Evolutionary conservation across 805 yeast genomes (phyloP).

Genomic region (Candida easanensis): DNA sequence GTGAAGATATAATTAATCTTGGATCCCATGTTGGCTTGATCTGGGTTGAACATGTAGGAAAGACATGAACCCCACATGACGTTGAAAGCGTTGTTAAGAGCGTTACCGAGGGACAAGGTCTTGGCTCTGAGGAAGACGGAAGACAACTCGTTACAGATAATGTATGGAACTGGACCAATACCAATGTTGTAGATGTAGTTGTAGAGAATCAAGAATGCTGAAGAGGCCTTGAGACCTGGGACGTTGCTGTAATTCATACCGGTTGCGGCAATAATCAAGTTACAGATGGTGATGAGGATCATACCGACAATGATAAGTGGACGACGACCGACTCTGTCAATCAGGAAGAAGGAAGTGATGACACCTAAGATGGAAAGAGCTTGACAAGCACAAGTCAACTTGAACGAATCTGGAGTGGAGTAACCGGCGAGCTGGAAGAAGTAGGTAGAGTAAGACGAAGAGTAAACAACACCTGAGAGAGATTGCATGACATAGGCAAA

Average conservation of each 20-base stretch:
- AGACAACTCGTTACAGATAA: constrained; percentile 35
- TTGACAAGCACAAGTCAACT: constrained; percentile 32
- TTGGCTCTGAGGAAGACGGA: constrained; percentile 37
- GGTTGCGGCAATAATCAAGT: constrained; percentile 25
- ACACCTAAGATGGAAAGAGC: constrained; percentile 30
- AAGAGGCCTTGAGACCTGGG: constrained; percentile 20
- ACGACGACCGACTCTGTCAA: constrained; percentile 31
- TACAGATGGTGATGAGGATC: constrained; percentile 22
- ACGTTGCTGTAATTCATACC: constrained; percentile 15
- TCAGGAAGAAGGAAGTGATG: constrained; percentile 29
- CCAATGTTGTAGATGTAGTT: constrained; percentile 33
- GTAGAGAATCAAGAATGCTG: constrained; percentile 28
- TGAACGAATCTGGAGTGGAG: constrained; percentile 37
- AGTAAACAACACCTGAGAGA: constrained; percentile 42
- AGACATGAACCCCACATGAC: constrained; percentile 33
- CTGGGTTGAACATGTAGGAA: constrained; percentile 45
- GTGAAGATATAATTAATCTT: constrained; percentile 43
- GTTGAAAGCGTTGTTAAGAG: constrained; percentile 28
- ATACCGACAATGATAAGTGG: constrained; percentile 28
- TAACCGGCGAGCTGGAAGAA: constrained; percentile 46
- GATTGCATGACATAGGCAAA: constrained; percentile 39
- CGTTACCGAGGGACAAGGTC: constrained; percentile 32
- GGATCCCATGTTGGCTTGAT: constrained; percentile 37
- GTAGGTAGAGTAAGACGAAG: constrained; percentile 43
- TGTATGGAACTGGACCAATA: constrained; percentile 36